These are phyloP conservation scores for Pleurotus tuoliensis DNA, from an alignment of 768 basidiomycete species.

Conservation along the genomic window DNA sequence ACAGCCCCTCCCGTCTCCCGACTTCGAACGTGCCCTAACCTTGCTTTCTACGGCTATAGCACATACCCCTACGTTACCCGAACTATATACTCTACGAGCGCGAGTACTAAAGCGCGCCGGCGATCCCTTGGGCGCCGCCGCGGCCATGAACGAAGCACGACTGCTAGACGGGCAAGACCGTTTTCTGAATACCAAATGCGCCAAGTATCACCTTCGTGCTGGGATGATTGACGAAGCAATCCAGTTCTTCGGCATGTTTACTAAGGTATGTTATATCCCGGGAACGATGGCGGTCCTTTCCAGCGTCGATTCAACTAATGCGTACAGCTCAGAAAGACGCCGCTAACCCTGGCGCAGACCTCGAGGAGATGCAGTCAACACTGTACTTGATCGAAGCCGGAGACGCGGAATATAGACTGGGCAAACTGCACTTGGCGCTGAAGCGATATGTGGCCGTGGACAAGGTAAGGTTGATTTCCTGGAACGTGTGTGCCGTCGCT, in stretches of 20 bases:
- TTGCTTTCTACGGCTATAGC: conserved; percentile 61
- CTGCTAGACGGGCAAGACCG: conserved; percentile 90
- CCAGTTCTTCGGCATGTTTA: conserved; percentile 78
- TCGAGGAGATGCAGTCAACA: conserved; percentile 95
- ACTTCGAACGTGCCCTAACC: conserved; percentile 44
- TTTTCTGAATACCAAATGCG: conserved; percentile 90
- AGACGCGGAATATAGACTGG: conserved; percentile 59
- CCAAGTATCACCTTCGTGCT: conserved; percentile 84
- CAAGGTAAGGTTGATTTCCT: conserved; percentile 43
- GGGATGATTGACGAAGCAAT: conserved; percentile 77
- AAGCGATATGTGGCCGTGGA: conserved; percentile 79
- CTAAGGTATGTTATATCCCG: conserved; percentile 57
- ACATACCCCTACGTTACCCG: conserved; percentile 94
- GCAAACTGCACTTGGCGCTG: conserved; percentile 72
- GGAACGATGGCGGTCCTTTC: not conserved
- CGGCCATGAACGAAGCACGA: conserved; percentile 75
- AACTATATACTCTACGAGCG: conserved; percentile 78
- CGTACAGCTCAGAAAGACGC: conserved; percentile 74
- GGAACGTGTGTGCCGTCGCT: not conserved
- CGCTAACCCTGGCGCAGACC: conserved; percentile 64
- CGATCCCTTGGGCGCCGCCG: conserved; percentile 71
- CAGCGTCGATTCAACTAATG: not conserved
- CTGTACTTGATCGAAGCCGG: conserved; percentile 85
- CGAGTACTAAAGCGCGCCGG: conserved; percentile 85
- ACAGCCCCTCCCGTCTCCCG: not conserved